Evolutionary conservation across 2,329 filamentous ascomycete species (phyloP).

Genomic region (Pezicula radicicola): DNA sequence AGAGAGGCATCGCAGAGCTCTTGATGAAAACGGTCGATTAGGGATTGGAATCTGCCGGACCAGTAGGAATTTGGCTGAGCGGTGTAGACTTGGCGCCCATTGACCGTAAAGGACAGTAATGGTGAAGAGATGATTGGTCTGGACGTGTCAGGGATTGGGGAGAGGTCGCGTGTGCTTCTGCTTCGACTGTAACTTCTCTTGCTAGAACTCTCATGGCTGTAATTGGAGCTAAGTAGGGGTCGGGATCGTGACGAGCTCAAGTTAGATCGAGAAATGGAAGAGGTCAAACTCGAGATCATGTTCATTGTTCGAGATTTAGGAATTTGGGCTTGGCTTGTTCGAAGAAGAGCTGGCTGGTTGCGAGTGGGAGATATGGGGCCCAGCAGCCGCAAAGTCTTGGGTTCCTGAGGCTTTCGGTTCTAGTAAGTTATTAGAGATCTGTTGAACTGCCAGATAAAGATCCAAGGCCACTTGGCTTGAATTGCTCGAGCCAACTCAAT

Average conservation of each 20-base stretch:
- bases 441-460: background rate
- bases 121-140: slow-evolving; percentile 9
- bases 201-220: no score
- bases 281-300: slow-evolving; percentile 42
- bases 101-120: slow-evolving; percentile 4
- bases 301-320: slow-evolving; percentile 44
- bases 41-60: slow-evolving; percentile 56
- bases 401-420: slow-evolving; percentile 7
- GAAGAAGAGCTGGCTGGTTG: slow-evolving; percentile 2
- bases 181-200: background rate
- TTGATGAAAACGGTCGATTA: slow-evolving; percentile 51
- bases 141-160: background rate
- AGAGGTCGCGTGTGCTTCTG: background rate
- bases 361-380: slow-evolving; percentile 12
- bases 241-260: background rate
- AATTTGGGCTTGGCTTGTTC: slow-evolving; percentile 14
- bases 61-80: slow-evolving; percentile 54
- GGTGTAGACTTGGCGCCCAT: slow-evolving; percentile 32
- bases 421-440: background rate
- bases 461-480: no score
- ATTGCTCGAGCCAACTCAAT: no score
- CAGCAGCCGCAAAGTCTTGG: slow-evolving; percentile 8
- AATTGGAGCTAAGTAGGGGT: background rate
- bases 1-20: slow-evolving; percentile 31
- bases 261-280: slow-evolving; percentile 38